Base-by-base conservation (phyloP, 805 yeast genomes). In the Hanseniaspora taiwanica region DNA sequence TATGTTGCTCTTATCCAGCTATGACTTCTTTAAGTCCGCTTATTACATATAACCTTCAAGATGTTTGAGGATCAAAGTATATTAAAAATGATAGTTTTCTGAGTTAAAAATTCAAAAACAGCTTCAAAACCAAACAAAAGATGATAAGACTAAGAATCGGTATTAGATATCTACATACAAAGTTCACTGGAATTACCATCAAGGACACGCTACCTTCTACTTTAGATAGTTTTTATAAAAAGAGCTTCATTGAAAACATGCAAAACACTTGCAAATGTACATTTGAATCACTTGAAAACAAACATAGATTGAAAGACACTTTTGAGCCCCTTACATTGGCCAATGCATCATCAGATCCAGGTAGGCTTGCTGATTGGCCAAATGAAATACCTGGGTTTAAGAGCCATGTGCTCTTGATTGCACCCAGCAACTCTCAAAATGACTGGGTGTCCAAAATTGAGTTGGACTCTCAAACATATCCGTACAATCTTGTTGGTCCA, bases 391-490 rank as follows among this genome's bases (percentile, higher is more conserved):
- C 59, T 1, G 38, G 24, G 2, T 54, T 50, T 27, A 47, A 48
- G 20, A 52, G 47, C 40, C 60, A 55, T 35, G 43, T 52, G 14
- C 27, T 53, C 31, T 40, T 54, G 13, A 29, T 54, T 16, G 48
- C 54, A 2, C 48, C 50, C 8, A 38, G 42, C 9, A 43, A 48
- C n/a, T 35, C 42, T 12, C 36, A 37, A 14, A 40, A 36, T 12
- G 25, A 37, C 6, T 55, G 60, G 60, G 49, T 48, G 23, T 43
- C 48, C 9, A 53, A 49, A 35, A 33, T 54, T 14, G 58, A 55
- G 35, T 27, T 48, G 27, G 46, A 50, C 36, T 36, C 27, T 5
- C 27, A 21, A 12, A 21, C 23, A 7, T 53, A 50, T 45, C 60
- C 60, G 13, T 52, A 50, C 23, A 46, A 46, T 36, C 29, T 44